Evolutionary conservation across 2,329 filamentous ascomycete species (phyloP).

Genomic region (Diaporthe sp.): DNA sequence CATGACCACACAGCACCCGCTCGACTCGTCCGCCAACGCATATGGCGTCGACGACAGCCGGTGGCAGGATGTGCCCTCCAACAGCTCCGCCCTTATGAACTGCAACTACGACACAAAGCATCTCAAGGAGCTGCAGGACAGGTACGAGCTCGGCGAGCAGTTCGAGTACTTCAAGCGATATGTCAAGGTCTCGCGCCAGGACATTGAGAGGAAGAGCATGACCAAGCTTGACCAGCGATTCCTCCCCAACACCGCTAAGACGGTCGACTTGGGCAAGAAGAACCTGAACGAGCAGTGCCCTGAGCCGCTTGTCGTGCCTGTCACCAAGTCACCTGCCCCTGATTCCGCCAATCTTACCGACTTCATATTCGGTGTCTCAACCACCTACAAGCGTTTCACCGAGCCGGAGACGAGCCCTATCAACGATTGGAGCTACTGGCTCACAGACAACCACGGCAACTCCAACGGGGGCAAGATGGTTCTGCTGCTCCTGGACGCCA

Average conservation of each 20-base stretch:
- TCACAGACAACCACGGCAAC: slow-evolving; percentile 68
- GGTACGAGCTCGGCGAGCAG: slow-evolving; percentile 62
- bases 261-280: slow-evolving; percentile 61
- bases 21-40: slow-evolving; percentile 60
- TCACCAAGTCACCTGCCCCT: slow-evolving; percentile 65
- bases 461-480: slow-evolving; percentile 71
- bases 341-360: slow-evolving; percentile 67
- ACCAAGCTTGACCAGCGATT: slow-evolving; percentile 65
- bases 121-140: slow-evolving; percentile 60
- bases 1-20: slow-evolving; percentile 48
- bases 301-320: slow-evolving; percentile 64
- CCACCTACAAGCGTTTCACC: slow-evolving; percentile 68
- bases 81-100: slow-evolving; percentile 61
- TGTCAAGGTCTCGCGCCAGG: slow-evolving; percentile 64
- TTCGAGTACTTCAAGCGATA: slow-evolving; percentile 72
- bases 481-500: slow-evolving; percentile 67
- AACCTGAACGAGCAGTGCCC: slow-evolving; percentile 60
- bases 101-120: slow-evolving; percentile 65
- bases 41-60: slow-evolving; percentile 37
- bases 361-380: slow-evolving; percentile 72
- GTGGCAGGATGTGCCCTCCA: slow-evolving; percentile 44
- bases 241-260: slow-evolving; percentile 61
- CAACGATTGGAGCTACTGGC: slow-evolving; percentile 72
- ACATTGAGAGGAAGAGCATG: slow-evolving; percentile 64
- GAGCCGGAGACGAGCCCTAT: slow-evolving; percentile 66